These are phyloP conservation scores for Quaeritorhiza haematococci DNA, from an alignment of 371 early-diverging fungal genomes.

Conservation along the genomic window DNA sequence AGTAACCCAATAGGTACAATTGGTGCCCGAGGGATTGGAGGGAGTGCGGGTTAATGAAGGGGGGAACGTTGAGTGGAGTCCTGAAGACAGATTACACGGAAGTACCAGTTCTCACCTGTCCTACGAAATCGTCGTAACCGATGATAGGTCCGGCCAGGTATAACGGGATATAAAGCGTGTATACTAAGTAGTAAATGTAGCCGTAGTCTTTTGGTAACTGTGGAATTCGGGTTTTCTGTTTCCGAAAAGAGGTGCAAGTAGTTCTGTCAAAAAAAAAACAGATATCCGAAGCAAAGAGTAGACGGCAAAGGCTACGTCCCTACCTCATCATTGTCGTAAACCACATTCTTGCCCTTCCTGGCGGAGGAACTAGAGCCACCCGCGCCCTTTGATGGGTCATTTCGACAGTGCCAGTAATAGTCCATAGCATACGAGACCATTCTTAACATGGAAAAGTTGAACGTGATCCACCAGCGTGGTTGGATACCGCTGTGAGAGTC, in stretches of 20 bases:
- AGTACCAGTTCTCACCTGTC: conserved; percentile 65
- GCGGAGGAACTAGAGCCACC: neutral
- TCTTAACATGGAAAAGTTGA: conserved; percentile 85
- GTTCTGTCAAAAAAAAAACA: no score
- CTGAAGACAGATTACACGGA: neutral
- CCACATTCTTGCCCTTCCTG: neutral
- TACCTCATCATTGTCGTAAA: neutral
- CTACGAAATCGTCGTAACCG: conserved; percentile 84
- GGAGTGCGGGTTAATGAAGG: conserved; percentile 41
- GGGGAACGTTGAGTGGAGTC: neutral
- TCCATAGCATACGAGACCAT: conserved; percentile 90
- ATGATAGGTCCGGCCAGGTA: conserved; percentile 94
- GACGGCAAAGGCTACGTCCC: neutral
- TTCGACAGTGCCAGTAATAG: conserved; percentile 73
- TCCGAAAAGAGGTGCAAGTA: no score
- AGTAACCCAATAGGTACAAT: no score
- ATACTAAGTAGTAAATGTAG: conserved; percentile 68
- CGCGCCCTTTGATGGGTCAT: conserved; percentile 5
- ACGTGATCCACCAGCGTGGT: conserved; percentile 81
- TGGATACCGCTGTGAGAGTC: no score
- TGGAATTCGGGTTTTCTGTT: conserved; percentile 9
- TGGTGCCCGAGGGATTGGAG: no score
- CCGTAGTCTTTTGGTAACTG: conserved; percentile 59
- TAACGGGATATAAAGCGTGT: conserved; percentile 82
- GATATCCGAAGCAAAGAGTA: neutral